phyloP scores from a whole-genome alignment of 208 protist species.

The Borovskyia barvae region DNA sequence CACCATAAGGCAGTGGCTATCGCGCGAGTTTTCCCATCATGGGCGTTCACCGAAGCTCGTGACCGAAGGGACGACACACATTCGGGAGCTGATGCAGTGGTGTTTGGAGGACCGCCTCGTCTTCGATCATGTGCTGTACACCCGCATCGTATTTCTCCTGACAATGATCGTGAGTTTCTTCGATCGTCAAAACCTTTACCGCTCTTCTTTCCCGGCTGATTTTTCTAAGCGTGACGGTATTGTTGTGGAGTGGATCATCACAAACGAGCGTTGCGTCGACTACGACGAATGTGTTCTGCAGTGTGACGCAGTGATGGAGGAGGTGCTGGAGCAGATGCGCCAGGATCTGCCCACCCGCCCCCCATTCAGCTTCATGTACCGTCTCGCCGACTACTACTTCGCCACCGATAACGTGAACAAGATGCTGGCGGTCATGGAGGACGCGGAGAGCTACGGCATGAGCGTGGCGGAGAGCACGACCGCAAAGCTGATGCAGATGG shows the following conservation, averaged over 20 bases:
- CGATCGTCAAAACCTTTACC: slow-evolving; percentile 87
- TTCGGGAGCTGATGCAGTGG: slow-evolving; percentile 70
- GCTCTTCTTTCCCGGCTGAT: slow-evolving; percentile 64
- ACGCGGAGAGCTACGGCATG: slow-evolving; percentile 67
- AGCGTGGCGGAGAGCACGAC: slow-evolving; percentile 84
- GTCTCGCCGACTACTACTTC: slow-evolving; percentile 91
- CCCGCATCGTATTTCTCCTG: slow-evolving; percentile 79
- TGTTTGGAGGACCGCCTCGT: slow-evolving; percentile 78
- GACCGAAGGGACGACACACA: slow-evolving; percentile 64
- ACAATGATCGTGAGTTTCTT: slow-evolving; percentile 91
- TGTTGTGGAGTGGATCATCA: slow-evolving; percentile 86
- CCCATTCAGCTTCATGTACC: slow-evolving; percentile 83
- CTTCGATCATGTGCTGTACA: slow-evolving; percentile 89
- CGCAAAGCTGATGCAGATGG: slow-evolving; percentile 90
- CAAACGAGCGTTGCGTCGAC: slow-evolving; percentile 65
- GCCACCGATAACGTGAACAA: slow-evolving; percentile 90
- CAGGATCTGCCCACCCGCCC: slow-evolving; percentile 71
- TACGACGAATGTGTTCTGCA: slow-evolving; percentile 86
- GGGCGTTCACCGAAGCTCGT: slow-evolving; percentile 71
- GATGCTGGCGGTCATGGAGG: slow-evolving; percentile 89
- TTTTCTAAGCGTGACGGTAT: slow-evolving; percentile 86
- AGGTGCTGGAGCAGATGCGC: slow-evolving; percentile 73
- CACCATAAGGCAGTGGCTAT: slow-evolving; percentile 69
- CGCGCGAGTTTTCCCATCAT: slow-evolving; percentile 45
- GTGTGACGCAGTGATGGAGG: slow-evolving; percentile 83